Conservation (phyloP, 1,284 basidiomycete genomes). For the Cutaneotrichosporon mucoides region DNA sequence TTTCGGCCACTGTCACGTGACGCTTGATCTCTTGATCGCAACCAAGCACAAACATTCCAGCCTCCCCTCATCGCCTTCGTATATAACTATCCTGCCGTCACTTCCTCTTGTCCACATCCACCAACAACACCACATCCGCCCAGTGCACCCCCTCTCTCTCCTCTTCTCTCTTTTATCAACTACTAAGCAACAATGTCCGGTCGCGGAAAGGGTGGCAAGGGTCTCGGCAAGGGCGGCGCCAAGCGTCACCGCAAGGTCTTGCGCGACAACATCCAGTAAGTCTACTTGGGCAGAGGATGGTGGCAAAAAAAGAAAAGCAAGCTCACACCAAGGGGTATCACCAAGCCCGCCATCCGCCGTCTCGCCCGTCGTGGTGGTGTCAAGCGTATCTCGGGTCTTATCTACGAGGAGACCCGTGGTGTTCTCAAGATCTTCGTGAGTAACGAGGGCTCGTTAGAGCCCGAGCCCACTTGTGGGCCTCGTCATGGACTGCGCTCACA, state of each 20-base stretch:
- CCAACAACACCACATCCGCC: no score
- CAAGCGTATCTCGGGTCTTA: constrained; percentile 87
- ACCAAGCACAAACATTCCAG: no score
- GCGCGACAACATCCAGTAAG: constrained; percentile 75
- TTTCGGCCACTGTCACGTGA: no score
- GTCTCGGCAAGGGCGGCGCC: constrained; percentile 79
- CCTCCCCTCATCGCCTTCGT: no score
- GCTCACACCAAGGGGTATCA: constrained; percentile 56
- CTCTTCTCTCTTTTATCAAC: constrained; percentile 1
- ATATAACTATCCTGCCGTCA: no score
- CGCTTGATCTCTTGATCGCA: no score
- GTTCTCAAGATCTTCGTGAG: constrained; percentile 67
- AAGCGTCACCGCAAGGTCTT: constrained; percentile 81
- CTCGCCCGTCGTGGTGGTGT: constrained; percentile 93
- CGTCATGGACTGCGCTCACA: constrained; percentile 4
- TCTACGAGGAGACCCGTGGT: constrained; percentile 89
- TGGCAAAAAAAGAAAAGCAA: no score
- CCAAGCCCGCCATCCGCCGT: constrained; percentile 88
- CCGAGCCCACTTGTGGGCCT: no score
- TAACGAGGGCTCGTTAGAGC: no score
- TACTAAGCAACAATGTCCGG: constrained; percentile 60
- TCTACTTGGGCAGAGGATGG: neutral
- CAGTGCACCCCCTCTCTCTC: neutral
- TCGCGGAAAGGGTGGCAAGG: constrained; percentile 72
- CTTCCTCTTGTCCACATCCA: no score